phyloP scores from a whole-genome alignment of 345 rosid genomes.

The Lagerstroemia speciosa region DNA sequence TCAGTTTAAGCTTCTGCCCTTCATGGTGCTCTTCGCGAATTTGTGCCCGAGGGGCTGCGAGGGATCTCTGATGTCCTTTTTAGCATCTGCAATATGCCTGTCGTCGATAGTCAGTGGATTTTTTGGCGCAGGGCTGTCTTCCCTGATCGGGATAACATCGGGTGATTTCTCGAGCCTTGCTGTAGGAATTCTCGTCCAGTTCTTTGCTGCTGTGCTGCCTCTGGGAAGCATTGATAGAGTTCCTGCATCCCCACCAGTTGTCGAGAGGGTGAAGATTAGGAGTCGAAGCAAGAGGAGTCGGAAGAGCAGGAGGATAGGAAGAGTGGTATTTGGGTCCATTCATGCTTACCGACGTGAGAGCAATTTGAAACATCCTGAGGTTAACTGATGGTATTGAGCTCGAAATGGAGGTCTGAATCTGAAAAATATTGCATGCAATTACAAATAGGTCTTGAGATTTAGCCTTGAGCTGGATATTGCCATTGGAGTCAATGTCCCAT shows the following conservation, averaged over 20 bases:
- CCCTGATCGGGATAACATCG: constrained; percentile 52
- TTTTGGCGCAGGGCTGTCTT: constrained; percentile 65
- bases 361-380: constrained; percentile 33
- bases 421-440: too few species aligned
- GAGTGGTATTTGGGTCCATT: constrained; percentile 31
- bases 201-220: constrained; percentile 59
- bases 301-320: constrained; percentile 51
- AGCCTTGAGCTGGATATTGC: too few species aligned
- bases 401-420: too few species aligned
- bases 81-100: constrained; percentile 62
- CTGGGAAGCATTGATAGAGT: constrained; percentile 44
- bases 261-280: constrained; percentile 40
- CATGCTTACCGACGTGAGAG: constrained; percentile 42
- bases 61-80: constrained; percentile 83
- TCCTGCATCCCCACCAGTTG: constrained; percentile 33
- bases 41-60: constrained; percentile 78
- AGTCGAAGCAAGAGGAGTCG: constrained; percentile 41
- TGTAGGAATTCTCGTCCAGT: constrained; percentile 52
- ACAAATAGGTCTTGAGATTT: too few species aligned
- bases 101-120: constrained; percentile 72
- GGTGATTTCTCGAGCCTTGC: constrained; percentile 53
- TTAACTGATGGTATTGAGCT: neutral
- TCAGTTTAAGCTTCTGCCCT: constrained; percentile 82
- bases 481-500: too few species aligned
- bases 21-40: constrained; percentile 48